Evolutionary conservation across 805 yeast species (phyloP).

Genomic region (Kuraishia hungarica): DNA sequence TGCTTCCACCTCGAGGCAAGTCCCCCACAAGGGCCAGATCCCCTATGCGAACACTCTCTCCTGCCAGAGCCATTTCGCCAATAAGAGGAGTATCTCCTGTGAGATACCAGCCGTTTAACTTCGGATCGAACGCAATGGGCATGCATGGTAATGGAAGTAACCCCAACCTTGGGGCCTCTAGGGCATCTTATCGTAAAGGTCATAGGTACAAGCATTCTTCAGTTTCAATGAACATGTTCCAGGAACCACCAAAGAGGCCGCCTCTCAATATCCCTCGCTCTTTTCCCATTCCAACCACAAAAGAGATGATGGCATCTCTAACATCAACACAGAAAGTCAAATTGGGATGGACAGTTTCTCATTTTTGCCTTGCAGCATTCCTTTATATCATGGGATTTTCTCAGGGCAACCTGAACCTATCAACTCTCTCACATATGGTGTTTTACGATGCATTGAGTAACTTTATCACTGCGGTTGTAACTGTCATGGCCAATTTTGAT

Average conservation of each 20-base stretch:
- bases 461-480: constrained; percentile 58
- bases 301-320: constrained; percentile 57
- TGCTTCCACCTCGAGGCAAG: constrained; percentile 12
- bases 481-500: constrained; percentile 81
- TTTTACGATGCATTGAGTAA: constrained; percentile 84
- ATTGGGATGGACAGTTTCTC: constrained; percentile 50
- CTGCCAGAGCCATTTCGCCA: constrained; percentile 17
- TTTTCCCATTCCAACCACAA: constrained; percentile 63
- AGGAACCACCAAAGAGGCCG: constrained; percentile 75
- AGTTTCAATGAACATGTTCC: constrained; percentile 91
- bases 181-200: constrained; percentile 78
- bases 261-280: constrained; percentile 54
- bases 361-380: constrained; percentile 42
- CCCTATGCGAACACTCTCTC: constrained; percentile 19
- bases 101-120: constrained; percentile 50
- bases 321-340: constrained; percentile 48
- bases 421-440: constrained; percentile 78
- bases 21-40: constrained; percentile 18
- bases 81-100: constrained; percentile 22
- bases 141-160: constrained; percentile 15
- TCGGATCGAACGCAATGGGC: constrained; percentile 39
- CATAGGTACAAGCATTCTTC: constrained; percentile 95
- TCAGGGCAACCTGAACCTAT: constrained; percentile 48
- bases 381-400: constrained; percentile 55
- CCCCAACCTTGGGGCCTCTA: constrained; percentile 20